Conservation (phyloP, 2,329 filamentous ascomycete species). For the Daldinia sp. region DNA sequence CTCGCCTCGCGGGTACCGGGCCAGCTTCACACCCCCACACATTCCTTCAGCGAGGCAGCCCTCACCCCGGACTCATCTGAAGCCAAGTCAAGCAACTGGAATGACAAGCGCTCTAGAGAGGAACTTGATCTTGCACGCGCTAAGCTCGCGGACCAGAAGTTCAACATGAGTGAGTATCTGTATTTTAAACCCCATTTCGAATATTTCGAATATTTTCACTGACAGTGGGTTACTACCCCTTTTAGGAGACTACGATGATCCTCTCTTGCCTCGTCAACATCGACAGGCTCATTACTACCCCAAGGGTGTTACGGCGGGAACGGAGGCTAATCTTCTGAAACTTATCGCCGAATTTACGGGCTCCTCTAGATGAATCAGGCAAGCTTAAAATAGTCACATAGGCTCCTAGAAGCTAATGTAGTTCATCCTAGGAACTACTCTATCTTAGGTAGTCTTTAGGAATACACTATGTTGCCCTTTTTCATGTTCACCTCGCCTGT, state of each 20-base stretch:
- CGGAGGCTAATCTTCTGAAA: constrained; percentile 52
- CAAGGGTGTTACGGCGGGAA: constrained; percentile 51
- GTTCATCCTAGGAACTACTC: not conserved
- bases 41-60: constrained; percentile 43
- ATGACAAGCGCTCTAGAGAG: constrained; percentile 53
- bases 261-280: constrained; percentile 52
- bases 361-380: not conserved
- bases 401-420: not conserved
- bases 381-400: not conserved
- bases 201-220: not conserved
- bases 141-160: constrained; percentile 55
- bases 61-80: constrained; percentile 43
- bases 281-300: constrained; percentile 49
- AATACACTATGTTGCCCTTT: no score
- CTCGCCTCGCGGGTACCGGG: constrained; percentile 32
- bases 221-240: not conserved
- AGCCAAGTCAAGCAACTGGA: constrained; percentile 37
- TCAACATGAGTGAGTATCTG: constrained; percentile 55
- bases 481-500: no score
- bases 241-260: constrained; percentile 57
- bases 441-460: no score
- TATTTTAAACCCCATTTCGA: not conserved
- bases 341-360: constrained; percentile 45
- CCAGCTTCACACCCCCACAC: constrained; percentile 44
- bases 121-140: constrained; percentile 52